Base-by-base conservation (phyloP, 2,329 filamentous ascomycete species). In the Cytospora piceicola region DNA sequence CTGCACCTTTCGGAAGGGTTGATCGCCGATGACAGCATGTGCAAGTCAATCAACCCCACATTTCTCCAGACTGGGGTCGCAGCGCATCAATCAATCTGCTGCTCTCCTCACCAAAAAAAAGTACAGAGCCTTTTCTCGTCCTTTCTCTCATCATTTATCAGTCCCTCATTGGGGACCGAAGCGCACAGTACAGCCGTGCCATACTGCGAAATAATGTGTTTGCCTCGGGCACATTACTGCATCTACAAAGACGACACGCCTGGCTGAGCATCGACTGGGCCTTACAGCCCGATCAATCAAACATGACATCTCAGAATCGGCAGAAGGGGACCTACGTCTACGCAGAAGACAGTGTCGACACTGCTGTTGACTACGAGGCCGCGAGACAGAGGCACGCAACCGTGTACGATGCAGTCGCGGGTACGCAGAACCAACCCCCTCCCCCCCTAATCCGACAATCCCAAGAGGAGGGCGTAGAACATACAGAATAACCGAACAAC, bases 391-490 rank as follows among this genome's bases (percentile, higher is more conserved):
- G 77, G 57, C 71, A 74, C 56, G 82, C 84, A 51, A 91, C 83
- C 24, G 77, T 93, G 24, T 93, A 90, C 75, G 90, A 93, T 77
- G 90, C 89, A 20, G 88, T 92, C 62, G 89, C 89, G 72, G 89
- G 89, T 90, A 74, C 70, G 76, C 71, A 39, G 52, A 29, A 64
- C 34, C 54, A 29, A 32, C n/a, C 11, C 32, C 58, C 30, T 30
- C 34, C n/a, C 27, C 15, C 14, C 30, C n/a, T 42, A 22, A 30
- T n/a, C n/a, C 9, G 20, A 42, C 39, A 20, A n/a, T 22, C 55
- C 70, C 32, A 69, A 71, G 32, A 32, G 61, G 60, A 8, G 59
- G 67, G 17, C 4, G 20, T 7, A 24, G 20, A 49, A 51, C 59
- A 61, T 15, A 66, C 51, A 30, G 39, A n/a, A 36, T 36, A 36